phyloP scores from a whole-genome alignment of 2,329 filamentous ascomycete species.

The Trichoderma hamatum region DNA sequence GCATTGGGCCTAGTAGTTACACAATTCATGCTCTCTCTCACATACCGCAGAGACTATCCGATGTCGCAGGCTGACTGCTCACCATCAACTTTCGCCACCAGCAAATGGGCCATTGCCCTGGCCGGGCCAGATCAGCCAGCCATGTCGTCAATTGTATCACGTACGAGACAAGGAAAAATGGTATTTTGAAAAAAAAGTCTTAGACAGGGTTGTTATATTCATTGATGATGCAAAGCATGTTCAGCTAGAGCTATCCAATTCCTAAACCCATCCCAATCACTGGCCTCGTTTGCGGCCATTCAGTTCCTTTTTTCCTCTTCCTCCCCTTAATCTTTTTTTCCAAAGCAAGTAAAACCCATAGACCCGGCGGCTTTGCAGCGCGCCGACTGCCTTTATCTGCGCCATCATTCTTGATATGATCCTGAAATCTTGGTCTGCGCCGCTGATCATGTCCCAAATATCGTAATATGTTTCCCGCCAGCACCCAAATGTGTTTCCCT shows the following conservation, averaged over 20 bases:
- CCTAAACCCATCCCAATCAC: neutral
- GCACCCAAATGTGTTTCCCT: conserved; percentile 37
- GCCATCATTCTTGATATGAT: conserved; percentile 28
- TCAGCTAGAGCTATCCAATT: conserved; percentile 23
- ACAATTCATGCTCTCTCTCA: neutral
- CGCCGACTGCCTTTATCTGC: conserved; percentile 23
- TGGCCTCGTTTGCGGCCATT: neutral
- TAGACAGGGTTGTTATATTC: conserved; percentile 22
- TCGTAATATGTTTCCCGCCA: conserved; percentile 37
- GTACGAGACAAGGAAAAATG: neutral
- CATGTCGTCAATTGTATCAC: conserved; percentile 1
- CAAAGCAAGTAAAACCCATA: conserved; percentile 20
- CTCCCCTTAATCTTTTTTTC: conserved; percentile 7
- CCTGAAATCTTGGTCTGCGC: conserved; percentile 27
- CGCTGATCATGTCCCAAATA: conserved; percentile 38
- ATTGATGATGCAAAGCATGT: conserved; percentile 11
- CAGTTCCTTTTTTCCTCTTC: neutral
- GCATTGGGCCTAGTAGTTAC: neutral
- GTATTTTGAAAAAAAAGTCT: conserved; percentile 18
- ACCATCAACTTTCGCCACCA: conserved; percentile 7
- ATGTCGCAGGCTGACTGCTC: conserved; percentile 11
- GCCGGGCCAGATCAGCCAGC: neutral
- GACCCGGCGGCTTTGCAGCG: conserved; percentile 17
- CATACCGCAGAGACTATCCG: conserved; percentile 11
- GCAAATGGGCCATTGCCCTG: neutral